Evolutionary conservation across 208 protist species (phyloP).

Genomic region (Leishmania gerbilli): DNA sequence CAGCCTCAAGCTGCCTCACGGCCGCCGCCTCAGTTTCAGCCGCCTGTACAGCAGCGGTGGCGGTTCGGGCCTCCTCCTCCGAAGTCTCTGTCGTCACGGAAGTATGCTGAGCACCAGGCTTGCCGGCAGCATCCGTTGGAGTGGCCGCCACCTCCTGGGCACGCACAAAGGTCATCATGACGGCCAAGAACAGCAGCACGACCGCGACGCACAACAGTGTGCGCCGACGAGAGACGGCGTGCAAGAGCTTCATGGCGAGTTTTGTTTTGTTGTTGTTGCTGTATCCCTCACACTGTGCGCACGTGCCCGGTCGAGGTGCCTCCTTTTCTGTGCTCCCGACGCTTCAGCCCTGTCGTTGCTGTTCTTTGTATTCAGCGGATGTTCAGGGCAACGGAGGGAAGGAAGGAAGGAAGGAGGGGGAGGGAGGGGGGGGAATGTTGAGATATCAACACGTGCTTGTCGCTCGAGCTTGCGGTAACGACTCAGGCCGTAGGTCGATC

Average conservation of each 20-base stretch:
- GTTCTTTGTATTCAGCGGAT: neutral
- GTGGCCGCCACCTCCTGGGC: slow-evolving; percentile 15
- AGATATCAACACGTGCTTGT: neutral
- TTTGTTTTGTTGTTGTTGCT: neutral
- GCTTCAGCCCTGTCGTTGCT: neutral
- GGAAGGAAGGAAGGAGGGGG: neutral
- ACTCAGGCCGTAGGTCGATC: neutral
- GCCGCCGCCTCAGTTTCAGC: neutral
- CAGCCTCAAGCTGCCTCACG: neutral
- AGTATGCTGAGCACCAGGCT: neutral
- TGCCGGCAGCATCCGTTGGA: neutral
- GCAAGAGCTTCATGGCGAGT: neutral
- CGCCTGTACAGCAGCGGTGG: neutral
- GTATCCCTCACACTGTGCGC: neutral
- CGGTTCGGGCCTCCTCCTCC: neutral
- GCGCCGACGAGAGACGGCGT: slow-evolving; percentile 10
- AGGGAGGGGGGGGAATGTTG: neutral
- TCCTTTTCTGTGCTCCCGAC: neutral
- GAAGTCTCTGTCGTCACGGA: neutral
- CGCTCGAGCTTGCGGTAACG: neutral
- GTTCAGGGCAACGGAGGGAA: neutral
- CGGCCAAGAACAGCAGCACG: slow-evolving; percentile 13
- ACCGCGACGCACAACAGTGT: slow-evolving; percentile 23
- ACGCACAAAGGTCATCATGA: slow-evolving; percentile 13
- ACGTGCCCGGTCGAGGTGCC: neutral